These are phyloP conservation scores for Termitomyces sp. DNA, from an alignment of 768 basidiomycete genomes.

Conservation along the genomic window DNA sequence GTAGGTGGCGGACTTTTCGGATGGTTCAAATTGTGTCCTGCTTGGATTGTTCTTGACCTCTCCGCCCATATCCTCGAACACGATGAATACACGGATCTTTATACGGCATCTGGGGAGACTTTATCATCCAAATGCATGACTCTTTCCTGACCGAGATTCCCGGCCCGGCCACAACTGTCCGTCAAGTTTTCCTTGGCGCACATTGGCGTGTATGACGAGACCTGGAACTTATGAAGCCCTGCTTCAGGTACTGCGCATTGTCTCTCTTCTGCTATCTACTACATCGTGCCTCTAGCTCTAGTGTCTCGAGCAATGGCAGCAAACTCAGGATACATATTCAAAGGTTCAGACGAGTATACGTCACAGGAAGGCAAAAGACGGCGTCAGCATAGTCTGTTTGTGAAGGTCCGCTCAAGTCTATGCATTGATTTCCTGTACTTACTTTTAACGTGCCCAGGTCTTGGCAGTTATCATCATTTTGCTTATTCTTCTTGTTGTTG, in stretches of 20 bases:
- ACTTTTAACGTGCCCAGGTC: conserved; percentile 34
- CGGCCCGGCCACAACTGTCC: background rate
- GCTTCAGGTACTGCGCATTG: conserved; percentile 4
- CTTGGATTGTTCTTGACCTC: background rate
- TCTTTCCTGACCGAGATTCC: conserved; percentile 1
- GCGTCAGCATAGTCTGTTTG: background rate
- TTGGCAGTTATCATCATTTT: conserved; percentile 47
- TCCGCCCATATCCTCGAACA: background rate
- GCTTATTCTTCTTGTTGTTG: conserved; percentile 47
- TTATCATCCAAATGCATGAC: background rate
- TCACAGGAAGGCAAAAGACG: background rate
- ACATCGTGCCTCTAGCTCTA: background rate
- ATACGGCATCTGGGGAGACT: background rate
- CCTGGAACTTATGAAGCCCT: background rate
- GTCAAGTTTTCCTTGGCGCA: conserved; percentile 3
- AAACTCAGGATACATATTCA: background rate
- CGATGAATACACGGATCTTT: conserved; percentile 1
- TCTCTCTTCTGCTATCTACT: conserved; percentile 1
- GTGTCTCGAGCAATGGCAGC: background rate
- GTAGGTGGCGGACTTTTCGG: background rate
- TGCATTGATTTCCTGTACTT: background rate
- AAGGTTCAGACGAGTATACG: background rate
- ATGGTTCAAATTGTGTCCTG: background rate
- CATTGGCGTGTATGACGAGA: background rate
- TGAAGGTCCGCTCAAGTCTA: background rate